Conservation (phyloP, 768 basidiomycete species). For the Butyriboletus loyo region DNA sequence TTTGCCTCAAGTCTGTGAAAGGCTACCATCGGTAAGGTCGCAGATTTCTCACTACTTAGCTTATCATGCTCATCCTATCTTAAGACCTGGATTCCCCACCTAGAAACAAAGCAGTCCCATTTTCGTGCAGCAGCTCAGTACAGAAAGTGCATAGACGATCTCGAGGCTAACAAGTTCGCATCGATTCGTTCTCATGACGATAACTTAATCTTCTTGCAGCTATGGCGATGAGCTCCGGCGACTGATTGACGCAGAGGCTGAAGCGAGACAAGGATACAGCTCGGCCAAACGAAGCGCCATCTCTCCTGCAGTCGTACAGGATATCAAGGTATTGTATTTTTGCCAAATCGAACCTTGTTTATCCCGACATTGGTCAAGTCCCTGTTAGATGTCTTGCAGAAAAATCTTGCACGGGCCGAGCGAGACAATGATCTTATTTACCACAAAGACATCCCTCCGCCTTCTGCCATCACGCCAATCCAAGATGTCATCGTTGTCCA, state of each 20-base stretch:
- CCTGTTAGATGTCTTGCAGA: constrained; percentile 66
- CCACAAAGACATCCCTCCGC: constrained; percentile 79
- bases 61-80: constrained; percentile 11
- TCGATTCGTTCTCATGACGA: neutral
- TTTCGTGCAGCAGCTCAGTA: constrained; percentile 89
- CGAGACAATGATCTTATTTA: constrained; percentile 97
- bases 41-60: neutral
- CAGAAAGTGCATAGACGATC: constrained; percentile 84
- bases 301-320: constrained; percentile 62
- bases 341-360: neutral
- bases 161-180: constrained; percentile 66
- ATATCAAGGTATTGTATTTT: constrained; percentile 60
- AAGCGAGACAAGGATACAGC: constrained; percentile 70
- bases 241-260: constrained; percentile 59
- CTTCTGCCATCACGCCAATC: constrained; percentile 64
- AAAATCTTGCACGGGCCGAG: constrained; percentile 65
- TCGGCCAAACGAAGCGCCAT: constrained; percentile 62
- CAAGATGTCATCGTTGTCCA: constrained; percentile 65
- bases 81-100: constrained; percentile 73
- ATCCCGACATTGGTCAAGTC: constrained; percentile 47
- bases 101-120: constrained; percentile 80
- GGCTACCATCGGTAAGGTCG: constrained; percentile 53
- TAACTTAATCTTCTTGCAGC: constrained; percentile 38
- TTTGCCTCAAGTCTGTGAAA: constrained; percentile 40
- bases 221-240: constrained; percentile 89